A percentile compares a stretch with the other conserved stretches of the same genome.
Conservation (phyloP, 805 yeast species). For the Metschnikowia reukaufii region DNA sequence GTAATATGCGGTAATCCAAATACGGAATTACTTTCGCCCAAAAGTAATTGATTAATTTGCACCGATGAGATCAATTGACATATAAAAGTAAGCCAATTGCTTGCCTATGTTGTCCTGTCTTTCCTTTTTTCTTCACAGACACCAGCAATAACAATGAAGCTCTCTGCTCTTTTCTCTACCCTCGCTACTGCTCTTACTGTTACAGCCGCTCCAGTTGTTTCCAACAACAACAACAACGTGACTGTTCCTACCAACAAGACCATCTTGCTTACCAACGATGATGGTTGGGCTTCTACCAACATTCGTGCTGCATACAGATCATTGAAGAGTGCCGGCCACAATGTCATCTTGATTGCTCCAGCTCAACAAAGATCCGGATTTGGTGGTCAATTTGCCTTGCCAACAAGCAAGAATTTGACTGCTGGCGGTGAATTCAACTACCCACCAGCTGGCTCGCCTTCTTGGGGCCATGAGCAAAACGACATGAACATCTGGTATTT, state of each 20-base stretch:
- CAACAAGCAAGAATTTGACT: slow-evolving; percentile 38
- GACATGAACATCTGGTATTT: slow-evolving; percentile 35
- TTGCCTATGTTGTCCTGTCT: not conserved
- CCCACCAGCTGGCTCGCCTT: slow-evolving; percentile 48
- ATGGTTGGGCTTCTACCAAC: slow-evolving; percentile 56
- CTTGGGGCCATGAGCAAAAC: slow-evolving; percentile 53
- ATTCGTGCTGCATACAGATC: slow-evolving; percentile 55
- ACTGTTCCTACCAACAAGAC: slow-evolving; percentile 31
- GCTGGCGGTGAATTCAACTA: slow-evolving; percentile 50
- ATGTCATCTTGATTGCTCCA: slow-evolving; percentile 24
- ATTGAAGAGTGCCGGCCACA: slow-evolving; percentile 24
- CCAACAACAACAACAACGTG: slow-evolving; percentile 17
- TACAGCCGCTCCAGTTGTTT: slow-evolving; percentile 25
- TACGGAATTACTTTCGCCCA: not conserved
- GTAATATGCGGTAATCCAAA: not conserved
- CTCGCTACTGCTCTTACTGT: slow-evolving; percentile 21
- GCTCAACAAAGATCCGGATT: slow-evolving; percentile 22
- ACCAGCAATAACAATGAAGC: slow-evolving; percentile 9
- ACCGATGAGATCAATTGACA: not conserved
- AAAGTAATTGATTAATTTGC: not conserved
- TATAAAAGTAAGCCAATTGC: not conserved
- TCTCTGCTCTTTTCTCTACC: slow-evolving; percentile 13
- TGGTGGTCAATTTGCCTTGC: slow-evolving; percentile 48
- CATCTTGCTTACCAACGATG: slow-evolving; percentile 55
- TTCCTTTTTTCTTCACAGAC: not conserved